phyloP scores from a whole-genome alignment of 768 basidiomycete genomes.

The Saitozyma podzolica region DNA sequence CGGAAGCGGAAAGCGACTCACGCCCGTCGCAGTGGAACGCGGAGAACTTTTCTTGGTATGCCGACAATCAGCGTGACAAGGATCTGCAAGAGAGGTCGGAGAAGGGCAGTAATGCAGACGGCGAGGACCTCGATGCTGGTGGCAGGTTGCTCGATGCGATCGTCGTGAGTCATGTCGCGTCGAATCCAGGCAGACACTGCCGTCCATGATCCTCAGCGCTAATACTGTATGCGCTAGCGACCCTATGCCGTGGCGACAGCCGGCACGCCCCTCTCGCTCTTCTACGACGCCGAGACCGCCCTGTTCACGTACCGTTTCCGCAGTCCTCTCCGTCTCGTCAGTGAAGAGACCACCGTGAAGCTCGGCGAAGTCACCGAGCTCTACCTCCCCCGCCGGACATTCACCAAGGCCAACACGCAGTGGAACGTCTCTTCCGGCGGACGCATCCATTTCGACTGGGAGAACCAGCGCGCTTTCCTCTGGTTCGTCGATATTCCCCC shows the following conservation, averaged over 20 bases:
- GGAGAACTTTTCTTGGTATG: conserved; percentile 96
- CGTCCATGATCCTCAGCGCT: neutral
- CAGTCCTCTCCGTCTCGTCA: conserved; percentile 12
- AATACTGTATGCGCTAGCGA: conserved; percentile 56
- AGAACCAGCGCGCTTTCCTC: conserved; percentile 29
- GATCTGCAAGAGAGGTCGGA: conserved; percentile 15
- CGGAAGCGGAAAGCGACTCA: neutral
- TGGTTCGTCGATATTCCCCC: conserved; percentile 34
- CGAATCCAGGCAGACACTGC: neutral
- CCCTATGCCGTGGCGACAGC: conserved; percentile 90
- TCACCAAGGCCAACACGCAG: conserved; percentile 15
- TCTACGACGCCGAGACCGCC: conserved; percentile 58
- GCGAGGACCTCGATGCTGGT: conserved; percentile 72
- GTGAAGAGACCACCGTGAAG: conserved; percentile 1
- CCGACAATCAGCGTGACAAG: conserved; percentile 51
- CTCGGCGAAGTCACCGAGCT: conserved; percentile 36
- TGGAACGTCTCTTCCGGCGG: conserved; percentile 31
- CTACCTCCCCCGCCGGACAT: conserved; percentile 37
- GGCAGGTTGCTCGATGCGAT: conserved; percentile 72
- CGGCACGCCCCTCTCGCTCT: conserved; percentile 71
- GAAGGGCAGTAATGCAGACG: conserved; percentile 6
- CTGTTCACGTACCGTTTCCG: conserved; percentile 32
- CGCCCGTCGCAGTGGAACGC: conserved; percentile 71
- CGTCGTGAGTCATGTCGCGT: conserved; percentile 56
- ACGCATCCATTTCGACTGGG: conserved; percentile 29